Evolutionary conservation across 1,284 basidiomycete genomes (phyloP).

Genomic region (Anthracocystis walkeri): DNA sequence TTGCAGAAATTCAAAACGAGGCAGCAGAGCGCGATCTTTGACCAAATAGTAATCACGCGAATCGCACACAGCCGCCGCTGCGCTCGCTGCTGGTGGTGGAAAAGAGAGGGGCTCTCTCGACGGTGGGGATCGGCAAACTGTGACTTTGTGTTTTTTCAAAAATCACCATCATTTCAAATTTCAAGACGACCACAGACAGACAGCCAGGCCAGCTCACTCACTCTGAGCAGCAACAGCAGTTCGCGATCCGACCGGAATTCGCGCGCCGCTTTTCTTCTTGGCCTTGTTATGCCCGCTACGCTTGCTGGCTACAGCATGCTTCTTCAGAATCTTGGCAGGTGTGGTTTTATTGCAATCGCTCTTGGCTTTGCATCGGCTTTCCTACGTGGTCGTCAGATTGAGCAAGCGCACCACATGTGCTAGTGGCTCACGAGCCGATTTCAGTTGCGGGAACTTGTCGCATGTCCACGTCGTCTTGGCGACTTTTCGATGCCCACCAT

Average conservation of each 20-base stretch:
- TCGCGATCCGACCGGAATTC: background rate
- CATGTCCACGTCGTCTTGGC: too few relatives aligned
- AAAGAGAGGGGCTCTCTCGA: background rate
- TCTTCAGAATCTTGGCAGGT: too few relatives aligned
- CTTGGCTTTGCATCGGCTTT: too few relatives aligned
- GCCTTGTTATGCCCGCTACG: background rate
- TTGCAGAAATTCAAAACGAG: background rate
- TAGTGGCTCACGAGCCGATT: too few relatives aligned
- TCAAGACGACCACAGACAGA: background rate
- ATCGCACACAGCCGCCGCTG: background rate
- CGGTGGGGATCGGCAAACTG: background rate
- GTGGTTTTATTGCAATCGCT: too few relatives aligned
- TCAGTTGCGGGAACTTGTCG: too few relatives aligned
- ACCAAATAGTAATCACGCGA: background rate
- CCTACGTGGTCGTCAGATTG: too few relatives aligned
- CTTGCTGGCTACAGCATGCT: too few relatives aligned
- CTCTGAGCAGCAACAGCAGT: background rate
- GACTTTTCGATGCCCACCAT: too few relatives aligned
- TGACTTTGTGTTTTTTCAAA: background rate
- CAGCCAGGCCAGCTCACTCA: constrained; percentile 1
- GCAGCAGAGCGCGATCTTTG: background rate
- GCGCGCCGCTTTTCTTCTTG: background rate
- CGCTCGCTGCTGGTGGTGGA: too few relatives aligned
- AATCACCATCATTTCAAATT: background rate
- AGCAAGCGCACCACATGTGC: too few relatives aligned